Base-by-base conservation (phyloP, 805 yeast species). In the Sugiyamaella valdiviana region DNA sequence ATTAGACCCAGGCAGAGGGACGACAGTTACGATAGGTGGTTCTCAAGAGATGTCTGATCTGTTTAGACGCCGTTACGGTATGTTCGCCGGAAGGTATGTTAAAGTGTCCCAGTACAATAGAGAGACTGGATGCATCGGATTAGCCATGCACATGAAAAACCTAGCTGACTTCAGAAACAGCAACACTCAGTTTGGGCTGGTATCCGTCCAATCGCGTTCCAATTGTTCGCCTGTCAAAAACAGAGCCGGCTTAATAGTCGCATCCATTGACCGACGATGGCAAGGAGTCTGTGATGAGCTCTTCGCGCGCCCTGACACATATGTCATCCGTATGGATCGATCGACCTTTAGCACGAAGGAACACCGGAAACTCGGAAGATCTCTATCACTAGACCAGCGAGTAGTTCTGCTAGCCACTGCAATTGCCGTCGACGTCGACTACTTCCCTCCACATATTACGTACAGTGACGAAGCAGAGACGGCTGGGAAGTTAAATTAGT, bases 11-110 rank as follows among this genome's bases (percentile, higher is more conserved):
- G 69, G 72, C 41, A 59, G 68, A 19, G 57, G 67, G 19, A 68
- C 67, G 10, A 76, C 73, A 0, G 62, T 69, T 1, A 60, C 80
- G 3, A 70, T 93, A 15, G 98, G 98, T 1, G 97, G 91, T 63
- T 77, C 87, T 23, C 79, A 85, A 3, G 99, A 93, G 65, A 82
- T 83, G 55, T 93, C 96, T 96, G 98, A 93, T 69, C 71, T 83
- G 39, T 90, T 96, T 96, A 76, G 98, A 63, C 73, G 99, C 50
- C 69, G 83, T 43, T 93, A 93, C 66, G 87, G 90, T 60, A 69
- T 93, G 57, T 93, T 44, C 51, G 53, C 6, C 45, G 52, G 1
- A 55, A 56, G 38, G n/a, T n/a, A n/a, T n/a, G n/a, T n/a, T n/a
- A n/a, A n/a, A n/a, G n/a, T n/a, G n/a, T n/a, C n/a, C n/a, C n/a